A percentile compares a stretch with the other conserved stretches of the same genome.
Conservation (phyloP, 805 yeast species). For the Ogataea philodendri region DNA sequence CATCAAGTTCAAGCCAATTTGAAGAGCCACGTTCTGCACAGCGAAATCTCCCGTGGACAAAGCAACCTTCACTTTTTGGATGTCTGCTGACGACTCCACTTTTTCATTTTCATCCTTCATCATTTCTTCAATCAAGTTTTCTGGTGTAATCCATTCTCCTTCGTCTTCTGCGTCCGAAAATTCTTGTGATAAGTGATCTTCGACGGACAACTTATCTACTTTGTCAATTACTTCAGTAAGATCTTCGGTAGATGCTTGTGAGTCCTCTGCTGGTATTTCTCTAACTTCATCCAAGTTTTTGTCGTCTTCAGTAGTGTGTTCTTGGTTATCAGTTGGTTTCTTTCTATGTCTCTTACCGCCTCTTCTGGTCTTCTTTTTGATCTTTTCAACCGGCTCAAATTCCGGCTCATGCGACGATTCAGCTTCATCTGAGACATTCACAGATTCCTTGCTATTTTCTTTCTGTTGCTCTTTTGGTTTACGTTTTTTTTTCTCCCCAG, state of each 20-base stretch:
- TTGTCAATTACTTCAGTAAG: neutral
- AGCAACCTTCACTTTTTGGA: constrained; percentile 63
- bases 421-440: constrained; percentile 12
- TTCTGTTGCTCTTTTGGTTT: constrained; percentile 14
- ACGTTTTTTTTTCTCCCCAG: constrained; percentile 54
- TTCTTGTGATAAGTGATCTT: constrained; percentile 36
- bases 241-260: neutral
- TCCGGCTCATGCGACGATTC: constrained; percentile 3
- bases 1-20: constrained; percentile 83
- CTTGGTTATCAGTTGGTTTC: constrained; percentile 31
- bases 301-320: constrained; percentile 1
- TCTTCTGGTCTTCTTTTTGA: constrained; percentile 52
- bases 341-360: constrained; percentile 66
- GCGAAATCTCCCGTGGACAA: constrained; percentile 96
- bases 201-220: constrained; percentile 3
- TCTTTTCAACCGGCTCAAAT: constrained; percentile 12
- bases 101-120: constrained; percentile 67
- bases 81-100: constrained; percentile 38
- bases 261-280: constrained; percentile 6
- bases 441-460: constrained; percentile 7
- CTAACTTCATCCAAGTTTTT: constrained; percentile 12
- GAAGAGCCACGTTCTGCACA: constrained; percentile 91
- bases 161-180: constrained; percentile 75
- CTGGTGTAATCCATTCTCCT: constrained; percentile 91
- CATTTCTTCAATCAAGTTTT: constrained; percentile 69